Base-by-base conservation (phyloP, 1,284 basidiomycete genomes). In the Fomes fomentarius region DNA sequence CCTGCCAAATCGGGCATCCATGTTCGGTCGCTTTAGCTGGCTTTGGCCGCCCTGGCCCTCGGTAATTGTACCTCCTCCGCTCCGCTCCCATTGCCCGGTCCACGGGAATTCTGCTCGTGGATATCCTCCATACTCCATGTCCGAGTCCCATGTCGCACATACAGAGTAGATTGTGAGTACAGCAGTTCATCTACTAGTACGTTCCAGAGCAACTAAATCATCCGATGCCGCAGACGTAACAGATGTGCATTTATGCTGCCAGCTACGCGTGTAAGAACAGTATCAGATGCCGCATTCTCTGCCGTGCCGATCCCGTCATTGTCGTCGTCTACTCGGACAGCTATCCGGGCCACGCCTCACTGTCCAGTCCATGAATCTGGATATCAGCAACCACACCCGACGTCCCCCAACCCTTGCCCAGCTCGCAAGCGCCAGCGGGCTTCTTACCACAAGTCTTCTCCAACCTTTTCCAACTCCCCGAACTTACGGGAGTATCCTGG, bases 31-130 rank as follows among this genome's bases (percentile, higher is more conserved):
- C 44, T 30, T 26, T 40, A n/a, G n/a, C n/a, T n/a, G n/a, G n/a
- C n/a, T n/a, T n/a, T n/a, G n/a, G n/a, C 48, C 38, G 47, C 48
- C 42, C 47, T 30, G 21, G 38, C n/a, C 42, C 40, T 60, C 58
- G 58, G 58, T 37, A 54, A 56, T 56, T 60, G 49, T 48, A 39
- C 14, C 30, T 43, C 44, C 48, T 54, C 54, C 50, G 47, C 50
- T 33, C 48, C 48, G 48, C 31, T 21, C 34, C 38, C 39, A 38
- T 42, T 30, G 24, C 22, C 28, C 6, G 28, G 28, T n/a, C 41
- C 41, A 31, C 17, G 12, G 19, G 24, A n/a, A 7, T 10, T 24
- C 25, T 22, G 22, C 24, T 26, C 25, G 24, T n/a, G n/a, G n/a
- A n/a, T n/a, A n/a, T n/a, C n/a, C n/a, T n/a, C n/a, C n/a, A n/a